These are phyloP conservation scores for Flaveria trinervia DNA, from an alignment of 129 eudicot species.

Conservation along the genomic window DNA sequence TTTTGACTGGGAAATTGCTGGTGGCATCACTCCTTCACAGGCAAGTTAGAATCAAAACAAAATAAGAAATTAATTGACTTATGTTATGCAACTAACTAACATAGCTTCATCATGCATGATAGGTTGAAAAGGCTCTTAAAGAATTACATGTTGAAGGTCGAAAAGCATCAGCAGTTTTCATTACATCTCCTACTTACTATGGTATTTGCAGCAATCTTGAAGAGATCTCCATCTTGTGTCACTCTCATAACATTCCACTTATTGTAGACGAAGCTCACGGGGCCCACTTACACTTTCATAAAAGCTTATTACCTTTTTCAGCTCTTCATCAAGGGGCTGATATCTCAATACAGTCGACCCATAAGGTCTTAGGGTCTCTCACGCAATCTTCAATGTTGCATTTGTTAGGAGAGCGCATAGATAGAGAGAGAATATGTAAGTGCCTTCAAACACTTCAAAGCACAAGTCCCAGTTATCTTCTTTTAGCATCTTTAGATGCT, in stretches of 20 bases:
- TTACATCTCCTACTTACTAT: constrained; percentile 11
- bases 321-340: constrained; percentile 81
- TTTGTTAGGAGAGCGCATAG: constrained; percentile 52
- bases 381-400: constrained; percentile 91
- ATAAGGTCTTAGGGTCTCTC: constrained; percentile 64
- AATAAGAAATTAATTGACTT: neutral
- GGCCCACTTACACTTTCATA: constrained; percentile 79
- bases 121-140: constrained; percentile 64
- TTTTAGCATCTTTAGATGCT: constrained; percentile 83
- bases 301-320: constrained; percentile 44
- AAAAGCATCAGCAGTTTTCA: constrained; percentile 67
- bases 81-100: too few species aligned
- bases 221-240: constrained; percentile 58
- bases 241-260: constrained; percentile 31
- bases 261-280: constrained; percentile 95
- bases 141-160: constrained; percentile 58
- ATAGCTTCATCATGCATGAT: neutral
- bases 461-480: constrained; percentile 76
- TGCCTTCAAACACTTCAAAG: constrained; percentile 85
- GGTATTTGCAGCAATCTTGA: constrained; percentile 67
- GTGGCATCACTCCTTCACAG: constrained; percentile 40
- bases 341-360: too few species aligned
- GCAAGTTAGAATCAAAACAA: neutral
- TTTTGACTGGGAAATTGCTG: constrained; percentile 63
- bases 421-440: constrained; percentile 55